Evolutionary conservation across 441 rosid species (phyloP).

Genomic region (Croton laevigatus): DNA sequence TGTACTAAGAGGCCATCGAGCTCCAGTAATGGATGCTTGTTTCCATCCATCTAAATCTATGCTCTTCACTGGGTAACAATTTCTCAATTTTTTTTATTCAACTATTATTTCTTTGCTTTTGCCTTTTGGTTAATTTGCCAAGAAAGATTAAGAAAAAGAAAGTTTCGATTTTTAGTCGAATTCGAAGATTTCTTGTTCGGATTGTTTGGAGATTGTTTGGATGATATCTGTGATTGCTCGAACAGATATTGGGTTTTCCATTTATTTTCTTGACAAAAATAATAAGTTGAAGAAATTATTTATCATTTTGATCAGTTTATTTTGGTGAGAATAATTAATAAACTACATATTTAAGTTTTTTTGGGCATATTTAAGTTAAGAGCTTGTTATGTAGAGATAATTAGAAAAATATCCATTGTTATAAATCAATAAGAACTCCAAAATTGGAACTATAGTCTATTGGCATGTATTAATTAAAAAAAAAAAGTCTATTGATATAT

Average conservation of each 20-base stretch:
- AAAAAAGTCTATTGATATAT: too few species aligned
- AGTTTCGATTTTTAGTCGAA: constrained; percentile 23
- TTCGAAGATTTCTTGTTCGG: constrained; percentile 23
- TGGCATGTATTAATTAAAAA: too few species aligned
- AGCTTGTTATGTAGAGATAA: too few species aligned
- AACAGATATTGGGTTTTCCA: too few species aligned
- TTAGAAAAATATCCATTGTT: too few species aligned
- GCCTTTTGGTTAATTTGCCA: background rate
- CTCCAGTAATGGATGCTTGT: constrained; percentile 73
- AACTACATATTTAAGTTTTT: too few species aligned
- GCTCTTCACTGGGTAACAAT: constrained; percentile 63
- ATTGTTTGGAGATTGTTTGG: constrained; percentile 22
- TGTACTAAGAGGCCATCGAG: constrained; percentile 89
- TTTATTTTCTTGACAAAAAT: too few species aligned
- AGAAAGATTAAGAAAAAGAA: constrained; percentile 27
- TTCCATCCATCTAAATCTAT: constrained; percentile 70
- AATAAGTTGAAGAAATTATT: background rate
- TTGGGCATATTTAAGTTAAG: too few species aligned
- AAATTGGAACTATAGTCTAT: too few species aligned
- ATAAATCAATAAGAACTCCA: too few species aligned
- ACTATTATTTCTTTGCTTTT: background rate
- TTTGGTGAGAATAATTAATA: too few species aligned
- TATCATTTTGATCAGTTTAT: too few species aligned
- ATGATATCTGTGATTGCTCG: constrained; percentile 16
- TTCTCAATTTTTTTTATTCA: background rate